Percentiles rank a stretch among this genome's conserved stretches.
Conservation (phyloP, 2,329 filamentous ascomycete genomes). For the Alternaria sp. region DNA sequence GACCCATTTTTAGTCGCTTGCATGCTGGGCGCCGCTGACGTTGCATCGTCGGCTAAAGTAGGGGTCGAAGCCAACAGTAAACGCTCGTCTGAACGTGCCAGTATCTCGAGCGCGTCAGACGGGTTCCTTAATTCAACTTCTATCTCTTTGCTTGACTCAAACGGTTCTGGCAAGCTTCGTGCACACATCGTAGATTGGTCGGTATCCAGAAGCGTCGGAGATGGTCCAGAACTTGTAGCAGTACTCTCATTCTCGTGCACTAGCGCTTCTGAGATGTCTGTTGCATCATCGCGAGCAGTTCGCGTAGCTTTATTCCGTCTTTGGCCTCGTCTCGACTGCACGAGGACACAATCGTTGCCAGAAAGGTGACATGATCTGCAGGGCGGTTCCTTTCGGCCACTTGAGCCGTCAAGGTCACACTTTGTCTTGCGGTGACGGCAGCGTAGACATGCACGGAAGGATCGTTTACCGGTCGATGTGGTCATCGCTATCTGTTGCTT, state of each 20-base stretch:
- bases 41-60: not conserved
- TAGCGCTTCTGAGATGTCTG: not conserved
- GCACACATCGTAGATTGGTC: not conserved
- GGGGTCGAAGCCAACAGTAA: not conserved
- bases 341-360: not conserved
- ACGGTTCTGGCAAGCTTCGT: not conserved
- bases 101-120: not conserved
- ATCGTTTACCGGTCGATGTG: not conserved
- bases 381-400: not conserved
- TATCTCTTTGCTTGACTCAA: not conserved
- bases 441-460: not conserved
- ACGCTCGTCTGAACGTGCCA: not conserved
- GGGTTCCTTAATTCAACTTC: not conserved
- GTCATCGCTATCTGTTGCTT: not conserved
- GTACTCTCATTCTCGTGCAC: not conserved
- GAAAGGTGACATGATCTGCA: not conserved
- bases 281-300: not conserved
- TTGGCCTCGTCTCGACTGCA: not conserved
- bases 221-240: not conserved
- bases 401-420: not conserved
- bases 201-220: not conserved
- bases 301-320: not conserved
- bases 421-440: not conserved
- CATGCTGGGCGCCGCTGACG: not conserved
- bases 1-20: not conserved